Percentiles rank a stretch among this genome's conserved stretches.
Conservation (phyloP, 2,329 filamentous ascomycete genomes). For the Calonectria hongkongensis region DNA sequence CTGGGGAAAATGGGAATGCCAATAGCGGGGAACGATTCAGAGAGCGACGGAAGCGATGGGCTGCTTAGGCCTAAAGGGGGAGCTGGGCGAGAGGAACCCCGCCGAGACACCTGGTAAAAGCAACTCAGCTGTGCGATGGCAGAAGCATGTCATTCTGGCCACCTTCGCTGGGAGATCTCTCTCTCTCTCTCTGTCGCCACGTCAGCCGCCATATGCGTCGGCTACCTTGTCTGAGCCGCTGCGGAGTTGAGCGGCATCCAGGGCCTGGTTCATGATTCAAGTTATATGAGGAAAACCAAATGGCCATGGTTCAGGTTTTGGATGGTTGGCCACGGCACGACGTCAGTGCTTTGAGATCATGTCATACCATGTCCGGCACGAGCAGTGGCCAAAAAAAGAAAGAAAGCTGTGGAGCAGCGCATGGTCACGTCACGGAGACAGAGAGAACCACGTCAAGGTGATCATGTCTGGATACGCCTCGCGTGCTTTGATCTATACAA, state of each 20-base stretch:
- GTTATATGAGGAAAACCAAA: conserved; percentile 7
- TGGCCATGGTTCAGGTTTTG: not conserved
- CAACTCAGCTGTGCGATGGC: not conserved
- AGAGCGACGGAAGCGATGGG: conserved; percentile 20
- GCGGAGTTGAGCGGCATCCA: conserved; percentile 24
- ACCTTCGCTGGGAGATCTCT: conserved; percentile 8
- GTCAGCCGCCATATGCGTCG: conserved; percentile 31
- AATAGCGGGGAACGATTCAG: not conserved
- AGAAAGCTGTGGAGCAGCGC: not conserved
- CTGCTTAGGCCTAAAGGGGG: conserved; percentile 24
- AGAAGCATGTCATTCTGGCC: not conserved
- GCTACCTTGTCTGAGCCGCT: not conserved
- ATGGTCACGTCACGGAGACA: no score
- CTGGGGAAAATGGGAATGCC: conserved; percentile 20
- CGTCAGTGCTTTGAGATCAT: conserved; percentile 31
- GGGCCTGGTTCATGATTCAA: conserved; percentile 1
- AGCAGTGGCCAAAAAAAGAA: not conserved
- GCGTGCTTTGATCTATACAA: no score
- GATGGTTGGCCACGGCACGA: conserved; percentile 11
- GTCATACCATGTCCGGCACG: not conserved
- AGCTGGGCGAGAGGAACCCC: conserved; percentile 19
- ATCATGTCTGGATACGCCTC: no score
- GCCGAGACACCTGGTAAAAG: conserved; percentile 5
- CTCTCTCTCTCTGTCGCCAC: not conserved
- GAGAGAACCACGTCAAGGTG: no score